phyloP scores from a whole-genome alignment of 2,329 filamentous ascomycete species.

The Tolypocladium album region DNA sequence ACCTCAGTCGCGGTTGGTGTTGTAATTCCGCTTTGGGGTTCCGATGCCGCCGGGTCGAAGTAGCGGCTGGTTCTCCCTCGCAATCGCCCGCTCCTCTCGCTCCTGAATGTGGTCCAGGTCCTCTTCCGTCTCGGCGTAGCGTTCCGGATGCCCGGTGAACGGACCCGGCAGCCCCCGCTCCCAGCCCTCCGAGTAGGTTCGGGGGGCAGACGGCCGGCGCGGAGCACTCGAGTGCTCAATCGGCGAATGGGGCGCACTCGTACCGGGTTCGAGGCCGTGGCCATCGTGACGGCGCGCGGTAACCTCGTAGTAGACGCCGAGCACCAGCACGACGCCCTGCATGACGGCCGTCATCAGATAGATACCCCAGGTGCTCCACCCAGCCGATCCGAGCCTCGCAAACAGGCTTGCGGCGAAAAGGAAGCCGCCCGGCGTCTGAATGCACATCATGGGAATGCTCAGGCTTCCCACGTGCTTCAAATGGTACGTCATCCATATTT shows the following conservation, averaged over 20 bases:
- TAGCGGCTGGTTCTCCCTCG: constrained; percentile 38
- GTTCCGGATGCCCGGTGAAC: constrained; percentile 40
- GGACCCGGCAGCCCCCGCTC: constrained; percentile 39
- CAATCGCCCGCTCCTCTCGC: constrained; percentile 39
- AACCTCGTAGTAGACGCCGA: constrained; percentile 72
- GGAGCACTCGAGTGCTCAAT: constrained; percentile 14
- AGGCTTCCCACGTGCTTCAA: constrained; percentile 81
- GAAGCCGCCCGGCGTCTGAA: constrained; percentile 88
- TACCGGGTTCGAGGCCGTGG: constrained; percentile 9
- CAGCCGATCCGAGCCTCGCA: constrained; percentile 63
- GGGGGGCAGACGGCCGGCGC: constrained; percentile 25
- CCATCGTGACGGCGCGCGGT: constrained; percentile 24
- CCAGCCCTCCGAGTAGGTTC: constrained; percentile 38
- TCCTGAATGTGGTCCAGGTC: constrained; percentile 39
- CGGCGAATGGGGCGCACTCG: constrained; percentile 16
- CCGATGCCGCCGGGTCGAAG: constrained; percentile 39
- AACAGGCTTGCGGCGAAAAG: constrained; percentile 81
- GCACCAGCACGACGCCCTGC: constrained; percentile 68
- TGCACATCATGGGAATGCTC: constrained; percentile 96
- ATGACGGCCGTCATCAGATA: constrained; percentile 77
- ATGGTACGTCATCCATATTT: constrained; percentile 84
- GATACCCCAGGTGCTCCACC: constrained; percentile 95
- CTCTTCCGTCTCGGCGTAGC: constrained; percentile 39
- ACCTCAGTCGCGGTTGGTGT: constrained; percentile 12
- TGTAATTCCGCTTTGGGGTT: constrained; percentile 29